Evolutionary conservation across 116 monocot species (phyloP), one percentile per base, ranked within the genome.

Genomic region (Posidonia oceanica): DNA sequence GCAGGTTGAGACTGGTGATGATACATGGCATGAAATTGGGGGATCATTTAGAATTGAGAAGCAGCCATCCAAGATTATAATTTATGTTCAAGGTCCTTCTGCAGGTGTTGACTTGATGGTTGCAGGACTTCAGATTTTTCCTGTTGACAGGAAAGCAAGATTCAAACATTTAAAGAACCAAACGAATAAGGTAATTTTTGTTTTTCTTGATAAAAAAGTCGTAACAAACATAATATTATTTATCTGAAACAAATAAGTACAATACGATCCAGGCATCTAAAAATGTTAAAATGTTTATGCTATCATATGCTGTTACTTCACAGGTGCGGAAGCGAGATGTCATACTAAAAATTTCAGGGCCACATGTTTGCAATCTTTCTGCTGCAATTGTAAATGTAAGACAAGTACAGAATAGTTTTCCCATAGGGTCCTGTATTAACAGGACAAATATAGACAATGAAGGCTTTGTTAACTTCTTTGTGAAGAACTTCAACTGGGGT

Each of bases 301-400:
- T 63, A 5, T 64, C 40, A 11, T 52, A 48, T 55, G 37, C 22
- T 73, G 48, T 44, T 66, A 57, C 48, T 74, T 52, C 29, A 55
- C 74, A 93, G 93, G 87, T 91, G 17, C 66, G 95, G 48, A 95
- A 91, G 76, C 72, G 91, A 65, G 91, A 95, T 73, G 84, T 94
- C 3, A 57, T 83, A 20, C 64, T 94, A 3, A 95, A 95, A 64
- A 20, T 91, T 38, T 77, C 86, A 52, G 79, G 78, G 39, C 64
- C 78, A 20, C 68, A 68, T 22, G 63, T 39, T 7, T 72, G 70
- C 7, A 56, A 22, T 53, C 59, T 79, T 7, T 40, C 23, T n/a
- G 73, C 75, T 13, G 62, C 84, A 36, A 70, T 71, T 21, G 79
- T 95, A 41, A 84, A 76, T 64, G 84, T 95, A 39, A 77, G 63